phyloP scores from a whole-genome alignment of 306 rosid species.

The Malus fusca region DNA sequence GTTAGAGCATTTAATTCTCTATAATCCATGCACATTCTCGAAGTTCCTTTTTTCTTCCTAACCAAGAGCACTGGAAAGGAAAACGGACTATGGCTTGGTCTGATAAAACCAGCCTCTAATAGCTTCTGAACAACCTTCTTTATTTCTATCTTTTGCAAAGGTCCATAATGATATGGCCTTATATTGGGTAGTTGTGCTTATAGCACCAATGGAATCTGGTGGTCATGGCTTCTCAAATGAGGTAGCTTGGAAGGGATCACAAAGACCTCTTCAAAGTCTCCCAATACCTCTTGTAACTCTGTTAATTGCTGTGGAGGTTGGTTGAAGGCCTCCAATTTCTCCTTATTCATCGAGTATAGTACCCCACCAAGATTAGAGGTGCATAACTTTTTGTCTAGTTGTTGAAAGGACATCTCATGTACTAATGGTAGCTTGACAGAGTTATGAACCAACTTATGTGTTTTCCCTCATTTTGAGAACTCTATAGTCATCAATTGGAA shows the following conservation, averaged over 20 bases:
- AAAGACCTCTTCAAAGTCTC: too few relatives aligned
- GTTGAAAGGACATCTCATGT: neutral
- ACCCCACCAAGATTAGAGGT: too few relatives aligned
- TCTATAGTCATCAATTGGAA: neutral
- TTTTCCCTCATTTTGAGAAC: too few relatives aligned
- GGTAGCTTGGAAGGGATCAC: neutral
- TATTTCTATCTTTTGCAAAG: neutral
- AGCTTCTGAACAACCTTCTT: too few relatives aligned
- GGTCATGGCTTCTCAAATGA: neutral
- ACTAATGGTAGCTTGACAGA: neutral
- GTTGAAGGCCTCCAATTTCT: neutral
- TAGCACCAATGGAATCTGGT: neutral
- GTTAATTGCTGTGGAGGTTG: neutral
- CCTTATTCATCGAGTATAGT: too few relatives aligned
- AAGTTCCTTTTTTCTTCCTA: neutral
- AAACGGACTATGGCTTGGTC: too few relatives aligned
- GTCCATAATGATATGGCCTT: neutral
- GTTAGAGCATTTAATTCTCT: neutral
- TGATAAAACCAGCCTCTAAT: too few relatives aligned
- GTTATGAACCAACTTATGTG: too few relatives aligned
- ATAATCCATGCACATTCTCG: neutral
- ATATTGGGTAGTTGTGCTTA: neutral
- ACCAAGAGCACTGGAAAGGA: neutral
- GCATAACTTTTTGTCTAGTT: neutral
- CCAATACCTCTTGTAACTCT: rapidly evolving